Evolutionary conservation across 805 yeast genomes (phyloP).

Genomic region (Suhomyces sp.): DNA sequence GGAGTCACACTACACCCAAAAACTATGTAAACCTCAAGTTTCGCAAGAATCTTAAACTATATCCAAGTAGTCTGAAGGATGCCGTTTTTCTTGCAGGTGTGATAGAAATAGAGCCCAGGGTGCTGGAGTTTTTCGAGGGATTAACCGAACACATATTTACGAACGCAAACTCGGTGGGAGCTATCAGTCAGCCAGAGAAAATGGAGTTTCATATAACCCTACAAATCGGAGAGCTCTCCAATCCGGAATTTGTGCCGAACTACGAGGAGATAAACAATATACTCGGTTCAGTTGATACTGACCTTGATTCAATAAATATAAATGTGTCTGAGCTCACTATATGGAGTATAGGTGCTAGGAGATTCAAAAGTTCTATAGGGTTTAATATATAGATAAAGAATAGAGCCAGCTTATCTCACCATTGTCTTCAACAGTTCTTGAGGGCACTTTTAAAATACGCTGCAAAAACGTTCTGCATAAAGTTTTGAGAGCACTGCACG

Average conservation of each 20-base stretch:
- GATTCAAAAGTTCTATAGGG: neutral
- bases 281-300: slow-evolving; percentile 1
- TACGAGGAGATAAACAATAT: neutral
- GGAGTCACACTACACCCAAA: neutral
- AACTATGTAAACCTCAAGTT: slow-evolving; percentile 3
- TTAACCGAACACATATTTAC: slow-evolving; percentile 9
- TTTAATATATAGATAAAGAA: neutral
- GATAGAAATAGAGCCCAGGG: neutral
- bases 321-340: slow-evolving; percentile 1
- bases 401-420: too few species aligned
- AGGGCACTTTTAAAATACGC: too few species aligned
- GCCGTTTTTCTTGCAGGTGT: slow-evolving; percentile 13
- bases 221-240: slow-evolving; percentile 12
- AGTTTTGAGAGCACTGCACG: neutral
- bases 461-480: neutral
- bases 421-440: too few species aligned
- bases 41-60: neutral
- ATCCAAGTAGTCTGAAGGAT: slow-evolving; percentile 5
- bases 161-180: slow-evolving; percentile 8
- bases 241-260: slow-evolving; percentile 1
- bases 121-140: slow-evolving; percentile 8
- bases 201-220: slow-evolving; percentile 13
- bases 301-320: slow-evolving; percentile 3
- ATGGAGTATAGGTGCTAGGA: neutral
- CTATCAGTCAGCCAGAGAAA: neutral